Evolutionary conservation across 345 rosid species (phyloP).

Genomic region (Rhodamnia rubescens): DNA sequence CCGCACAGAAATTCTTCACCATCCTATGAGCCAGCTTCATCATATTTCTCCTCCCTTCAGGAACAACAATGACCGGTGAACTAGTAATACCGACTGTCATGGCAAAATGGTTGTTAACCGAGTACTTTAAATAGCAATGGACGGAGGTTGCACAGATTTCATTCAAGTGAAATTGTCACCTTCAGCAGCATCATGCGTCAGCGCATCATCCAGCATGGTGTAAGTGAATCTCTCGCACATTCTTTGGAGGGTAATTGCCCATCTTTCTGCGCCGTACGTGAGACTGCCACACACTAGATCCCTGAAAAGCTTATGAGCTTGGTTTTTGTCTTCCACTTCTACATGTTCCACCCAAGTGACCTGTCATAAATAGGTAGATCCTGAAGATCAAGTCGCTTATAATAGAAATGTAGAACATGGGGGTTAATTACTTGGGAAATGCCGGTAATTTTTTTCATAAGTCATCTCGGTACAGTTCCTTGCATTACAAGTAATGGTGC

Average conservation of each 20-base stretch:
- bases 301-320: conserved; percentile 38
- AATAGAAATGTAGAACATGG: neutral
- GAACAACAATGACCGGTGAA: conserved; percentile 9
- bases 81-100: neutral
- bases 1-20: conserved; percentile 40
- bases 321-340: conserved; percentile 46
- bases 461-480: neutral
- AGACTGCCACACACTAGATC: conserved; percentile 21
- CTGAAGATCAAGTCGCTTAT: neutral
- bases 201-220: conserved; percentile 2
- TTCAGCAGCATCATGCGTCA: conserved; percentile 13
- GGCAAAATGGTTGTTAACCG: no score
- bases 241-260: conserved; percentile 45
- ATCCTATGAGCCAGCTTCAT: conserved; percentile 53
- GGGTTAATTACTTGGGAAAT: neutral
- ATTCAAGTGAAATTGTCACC: conserved; percentile 9
- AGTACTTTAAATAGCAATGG: neutral
- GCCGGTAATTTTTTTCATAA: neutral
- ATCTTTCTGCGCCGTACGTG: conserved; percentile 63
- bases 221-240: conserved; percentile 49
- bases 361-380: conserved; percentile 11
- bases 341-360: conserved; percentile 81
- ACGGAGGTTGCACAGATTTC: neutral
- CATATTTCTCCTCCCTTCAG: conserved; percentile 28
- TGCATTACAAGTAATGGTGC: neutral